A percentile compares a stretch with the other conserved stretches of the same genome.
These are phyloP conservation scores for Picea engelmannii DNA, from an alignment of 83 land plant species.

Conservation along the genomic window DNA sequence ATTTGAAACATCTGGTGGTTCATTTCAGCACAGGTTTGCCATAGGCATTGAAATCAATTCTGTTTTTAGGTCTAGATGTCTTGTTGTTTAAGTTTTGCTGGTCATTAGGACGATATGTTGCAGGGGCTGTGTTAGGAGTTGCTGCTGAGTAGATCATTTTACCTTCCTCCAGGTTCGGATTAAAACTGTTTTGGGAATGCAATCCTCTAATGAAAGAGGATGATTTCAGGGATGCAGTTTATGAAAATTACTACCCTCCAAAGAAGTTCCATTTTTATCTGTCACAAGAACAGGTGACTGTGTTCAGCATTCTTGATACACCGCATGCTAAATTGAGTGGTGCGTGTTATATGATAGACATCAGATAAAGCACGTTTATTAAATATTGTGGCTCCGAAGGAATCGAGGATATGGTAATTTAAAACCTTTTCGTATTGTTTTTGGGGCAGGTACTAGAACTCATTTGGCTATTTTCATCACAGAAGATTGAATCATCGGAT, in stretches of 20 bases:
- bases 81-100: not conserved
- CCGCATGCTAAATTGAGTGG: not conserved
- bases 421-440: not conserved
- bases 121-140: not conserved
- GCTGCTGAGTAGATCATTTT: not conserved
- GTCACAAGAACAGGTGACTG: slow-evolving; percentile 45
- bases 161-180: slow-evolving; percentile 42
- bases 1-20: slow-evolving; percentile 35
- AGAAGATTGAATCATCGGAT: not conserved
- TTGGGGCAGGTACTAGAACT: slow-evolving; percentile 37
- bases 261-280: slow-evolving; percentile 49
- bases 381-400: slow-evolving; percentile 21
- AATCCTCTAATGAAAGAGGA: slow-evolving; percentile 51
- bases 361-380: slow-evolving; percentile 29
- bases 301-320: not conserved
- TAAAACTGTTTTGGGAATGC: slow-evolving; percentile 37
- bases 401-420: not conserved
- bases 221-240: slow-evolving; percentile 48
- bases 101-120: not conserved
- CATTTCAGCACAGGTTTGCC: slow-evolving; percentile 62
- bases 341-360: not conserved
- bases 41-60: not conserved
- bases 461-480: slow-evolving; percentile 27
- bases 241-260: slow-evolving; percentile 44
- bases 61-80: not conserved